Evolutionary conservation across 108 stramenopile genomes (phyloP).

Genomic region (Phaeodactylum tricornutum): DNA sequence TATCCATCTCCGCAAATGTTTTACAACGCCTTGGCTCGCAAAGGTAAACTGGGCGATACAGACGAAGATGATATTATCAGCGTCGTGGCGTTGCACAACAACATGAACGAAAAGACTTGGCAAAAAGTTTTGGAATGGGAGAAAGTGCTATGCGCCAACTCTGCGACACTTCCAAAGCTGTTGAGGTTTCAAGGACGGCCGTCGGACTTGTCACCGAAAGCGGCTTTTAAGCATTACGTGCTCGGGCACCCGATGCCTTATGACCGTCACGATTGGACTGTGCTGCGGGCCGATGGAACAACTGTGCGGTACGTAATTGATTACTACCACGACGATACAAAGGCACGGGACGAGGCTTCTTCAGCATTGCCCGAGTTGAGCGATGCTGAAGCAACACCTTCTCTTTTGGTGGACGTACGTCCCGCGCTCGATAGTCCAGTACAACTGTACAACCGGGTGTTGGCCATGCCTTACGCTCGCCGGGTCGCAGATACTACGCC

Average conservation of each 20-base stretch:
- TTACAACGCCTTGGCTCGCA: constrained; percentile 94
- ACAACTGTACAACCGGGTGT: constrained; percentile 50
- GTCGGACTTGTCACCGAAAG: constrained; percentile 90
- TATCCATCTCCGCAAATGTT: constrained; percentile 98
- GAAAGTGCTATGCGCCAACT: constrained; percentile 19
- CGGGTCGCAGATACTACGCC: constrained; percentile 22
- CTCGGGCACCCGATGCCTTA: constrained; percentile 93
- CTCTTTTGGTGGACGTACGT: constrained; percentile 90
- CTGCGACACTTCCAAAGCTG: constrained; percentile 29
- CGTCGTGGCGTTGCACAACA: constrained; percentile 98
- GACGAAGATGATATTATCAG: constrained; percentile 60
- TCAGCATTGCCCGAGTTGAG: constrained; percentile 48
- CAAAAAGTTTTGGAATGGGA: constrained; percentile 92
- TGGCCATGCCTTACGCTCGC: constrained; percentile 74
- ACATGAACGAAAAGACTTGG: constrained; percentile 99
- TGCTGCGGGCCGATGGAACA: constrained; percentile 49
- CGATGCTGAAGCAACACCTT: constrained; percentile 45
- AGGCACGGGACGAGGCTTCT: constrained; percentile 29
- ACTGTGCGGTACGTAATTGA: constrained; percentile 96
- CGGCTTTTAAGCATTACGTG: constrained; percentile 66
- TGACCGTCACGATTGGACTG: constrained; percentile 99
- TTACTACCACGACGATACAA: constrained; percentile 92
- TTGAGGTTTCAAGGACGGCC: constrained; percentile 91
- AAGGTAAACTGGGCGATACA: constrained; percentile 81
- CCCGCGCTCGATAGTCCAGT: constrained; percentile 83